Conservation (phyloP, 345 rosid genomes). For the Cardamine resedifolia region DNA sequence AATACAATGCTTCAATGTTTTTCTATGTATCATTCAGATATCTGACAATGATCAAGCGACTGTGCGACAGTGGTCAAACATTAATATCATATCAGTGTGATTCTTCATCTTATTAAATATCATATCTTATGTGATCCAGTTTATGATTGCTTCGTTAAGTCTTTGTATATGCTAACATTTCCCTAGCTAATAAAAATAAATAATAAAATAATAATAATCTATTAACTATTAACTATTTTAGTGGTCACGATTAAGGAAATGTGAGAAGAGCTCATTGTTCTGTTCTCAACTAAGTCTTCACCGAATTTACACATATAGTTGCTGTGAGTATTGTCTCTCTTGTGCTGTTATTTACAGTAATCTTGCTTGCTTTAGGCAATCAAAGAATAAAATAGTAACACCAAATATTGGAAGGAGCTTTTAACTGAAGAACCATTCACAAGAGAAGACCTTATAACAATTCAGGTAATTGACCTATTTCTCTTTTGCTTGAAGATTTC, state of each 20-base stretch:
- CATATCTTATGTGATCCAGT: too few species aligned
- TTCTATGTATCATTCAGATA: conserved; percentile 48
- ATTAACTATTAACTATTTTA: too few species aligned
- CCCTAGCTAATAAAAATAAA: too few species aligned
- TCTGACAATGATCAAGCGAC: conserved; percentile 60
- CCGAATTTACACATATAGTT: conserved; percentile 86
- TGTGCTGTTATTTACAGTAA: background rate
- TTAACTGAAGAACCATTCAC: conserved; percentile 80
- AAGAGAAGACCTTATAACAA: conserved; percentile 70
- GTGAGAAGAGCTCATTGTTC: too few species aligned
- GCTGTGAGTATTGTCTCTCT: conserved; percentile 67
- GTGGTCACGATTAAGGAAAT: too few species aligned
- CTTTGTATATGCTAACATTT: too few species aligned
- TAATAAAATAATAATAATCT: too few species aligned
- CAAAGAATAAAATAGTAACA: conserved; percentile 85
- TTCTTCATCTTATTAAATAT: too few species aligned
- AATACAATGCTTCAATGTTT: background rate
- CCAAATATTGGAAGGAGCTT: conserved; percentile 88
- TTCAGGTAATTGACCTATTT: conserved; percentile 53
- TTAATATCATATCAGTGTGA: too few species aligned
- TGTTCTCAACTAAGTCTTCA: conserved; percentile 84
- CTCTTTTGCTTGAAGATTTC: conserved; percentile 13
- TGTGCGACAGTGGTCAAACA: too few species aligned
- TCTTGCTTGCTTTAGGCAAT: conserved; percentile 51
- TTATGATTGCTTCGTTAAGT: too few species aligned